phyloP scores from a whole-genome alignment of 495 filamentous ascomycete species.

The Podospora conica region DNA sequence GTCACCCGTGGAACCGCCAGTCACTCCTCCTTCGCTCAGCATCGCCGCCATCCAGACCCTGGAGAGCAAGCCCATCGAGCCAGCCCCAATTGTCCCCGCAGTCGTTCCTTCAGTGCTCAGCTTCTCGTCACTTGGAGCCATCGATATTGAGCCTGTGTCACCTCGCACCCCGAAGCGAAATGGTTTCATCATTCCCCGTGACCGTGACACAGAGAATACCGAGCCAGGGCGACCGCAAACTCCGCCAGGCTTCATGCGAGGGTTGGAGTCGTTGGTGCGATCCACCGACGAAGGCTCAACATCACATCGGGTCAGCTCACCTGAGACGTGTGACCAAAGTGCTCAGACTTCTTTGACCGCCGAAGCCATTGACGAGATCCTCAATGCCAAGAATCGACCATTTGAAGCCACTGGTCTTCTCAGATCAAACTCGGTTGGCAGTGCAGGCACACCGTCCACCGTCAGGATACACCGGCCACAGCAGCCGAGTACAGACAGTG shows the following conservation, averaged over 20 bases:
- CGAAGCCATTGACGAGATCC: constrained; percentile 61
- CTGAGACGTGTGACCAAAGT: constrained; percentile 55
- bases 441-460: constrained; percentile 27
- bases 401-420: constrained; percentile 24
- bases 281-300: constrained; percentile 33
- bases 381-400: constrained; percentile 39
- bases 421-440: constrained; percentile 19
- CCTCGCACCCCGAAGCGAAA: constrained; percentile 42
- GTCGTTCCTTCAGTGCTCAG: constrained; percentile 25
- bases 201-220: constrained; percentile 29
- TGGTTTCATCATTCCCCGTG: constrained; percentile 43
- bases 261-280: constrained; percentile 39
- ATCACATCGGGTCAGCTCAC: constrained; percentile 28
- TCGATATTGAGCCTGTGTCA: constrained; percentile 47
- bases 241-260: constrained; percentile 34
- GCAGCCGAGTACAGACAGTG: constrained; percentile 35
- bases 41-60: constrained; percentile 4
- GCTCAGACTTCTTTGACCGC: constrained; percentile 71
- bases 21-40: constrained; percentile 1
- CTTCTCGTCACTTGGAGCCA: constrained; percentile 44
- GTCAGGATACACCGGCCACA: constrained; percentile 32
- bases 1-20: constrained; percentile 5
- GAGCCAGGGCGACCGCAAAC: constrained; percentile 21
- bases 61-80: constrained; percentile 14
- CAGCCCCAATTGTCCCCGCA: constrained; percentile 5